These are phyloP conservation scores for Saturnispora dispora DNA, from an alignment of 805 yeast genomes.

Conservation along the genomic window DNA sequence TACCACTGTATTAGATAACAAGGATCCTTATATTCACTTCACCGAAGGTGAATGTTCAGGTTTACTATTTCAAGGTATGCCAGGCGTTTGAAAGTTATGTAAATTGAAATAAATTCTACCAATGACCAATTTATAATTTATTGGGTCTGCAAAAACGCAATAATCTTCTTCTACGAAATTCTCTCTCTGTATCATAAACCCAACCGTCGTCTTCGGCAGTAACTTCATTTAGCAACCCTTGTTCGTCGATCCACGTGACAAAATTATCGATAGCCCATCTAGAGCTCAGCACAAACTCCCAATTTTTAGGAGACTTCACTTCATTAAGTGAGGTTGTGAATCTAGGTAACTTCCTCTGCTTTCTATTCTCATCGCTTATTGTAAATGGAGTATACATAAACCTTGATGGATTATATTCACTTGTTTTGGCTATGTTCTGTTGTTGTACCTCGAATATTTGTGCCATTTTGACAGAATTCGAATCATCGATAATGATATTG, in stretches of 20 bases:
- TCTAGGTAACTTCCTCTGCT: conserved; percentile 49
- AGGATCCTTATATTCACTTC: conserved; percentile 46
- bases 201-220: conserved; percentile 30
- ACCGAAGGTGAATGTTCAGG: conserved; percentile 37
- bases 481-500: conserved; percentile 51
- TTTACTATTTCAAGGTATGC: conserved; percentile 43
- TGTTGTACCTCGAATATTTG: conserved; percentile 72
- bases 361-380: conserved; percentile 1
- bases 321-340: conserved; percentile 50
- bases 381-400: conserved; percentile 50
- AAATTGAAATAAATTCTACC: neutral
- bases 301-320: conserved; percentile 52
- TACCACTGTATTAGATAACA: conserved; percentile 31
- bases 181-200: conserved; percentile 42
- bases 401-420: conserved; percentile 52
- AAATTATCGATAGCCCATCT: conserved; percentile 64
- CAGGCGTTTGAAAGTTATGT: neutral
- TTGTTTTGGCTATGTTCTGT: conserved; percentile 45
- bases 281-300: conserved; percentile 57
- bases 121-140: neutral
- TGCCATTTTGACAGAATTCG: conserved; percentile 50
- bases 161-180: conserved; percentile 52
- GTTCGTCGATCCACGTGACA: conserved; percentile 40
- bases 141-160: conserved; percentile 11
- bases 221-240: conserved; percentile 30